Evolutionary conservation across 1,284 basidiomycete species (phyloP).

Genomic region (Heterobasidion annosum): DNA sequence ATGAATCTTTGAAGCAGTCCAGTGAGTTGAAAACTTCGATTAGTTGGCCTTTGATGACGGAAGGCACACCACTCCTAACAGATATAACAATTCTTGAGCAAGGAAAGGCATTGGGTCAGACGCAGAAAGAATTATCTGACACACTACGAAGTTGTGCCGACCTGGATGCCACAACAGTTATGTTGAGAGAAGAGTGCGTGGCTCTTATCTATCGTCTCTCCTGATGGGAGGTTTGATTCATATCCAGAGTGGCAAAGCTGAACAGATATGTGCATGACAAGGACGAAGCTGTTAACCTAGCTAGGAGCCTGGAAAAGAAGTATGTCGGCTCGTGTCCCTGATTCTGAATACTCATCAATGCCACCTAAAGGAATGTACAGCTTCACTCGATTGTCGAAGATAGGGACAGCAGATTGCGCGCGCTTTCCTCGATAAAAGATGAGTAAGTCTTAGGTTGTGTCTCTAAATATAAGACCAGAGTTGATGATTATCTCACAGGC

Average conservation of each 20-base stretch:
- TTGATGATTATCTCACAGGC: not conserved
- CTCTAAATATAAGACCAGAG: not conserved
- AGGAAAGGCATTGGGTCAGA: not conserved
- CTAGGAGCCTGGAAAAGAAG: constrained; percentile 6
- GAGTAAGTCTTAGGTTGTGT: constrained; percentile 9
- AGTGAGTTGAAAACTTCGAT: constrained; percentile 11
- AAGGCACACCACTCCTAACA: not conserved
- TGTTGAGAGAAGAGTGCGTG: constrained; percentile 16
- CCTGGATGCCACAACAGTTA: constrained; percentile 12
- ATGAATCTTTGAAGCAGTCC: constrained; percentile 14
- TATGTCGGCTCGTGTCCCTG: not conserved
- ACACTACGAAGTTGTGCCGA: constrained; percentile 11
- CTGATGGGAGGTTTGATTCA: not conserved
- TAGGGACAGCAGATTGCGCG: not conserved
- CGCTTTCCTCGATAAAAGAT: constrained; percentile 6
- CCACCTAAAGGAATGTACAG: constrained; percentile 7
- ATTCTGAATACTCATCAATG: not conserved
- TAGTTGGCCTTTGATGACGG: not conserved
- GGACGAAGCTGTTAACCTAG: not conserved
- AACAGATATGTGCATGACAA: not conserved
- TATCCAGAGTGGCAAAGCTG: not conserved
- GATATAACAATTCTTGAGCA: not conserved
- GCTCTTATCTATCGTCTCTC: not conserved
- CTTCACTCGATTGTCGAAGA: constrained; percentile 8
- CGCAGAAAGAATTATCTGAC: constrained; percentile 7